phyloP scores from a whole-genome alignment of 352 stramenopile species.

The Thraustochytrium sp. region DNA sequence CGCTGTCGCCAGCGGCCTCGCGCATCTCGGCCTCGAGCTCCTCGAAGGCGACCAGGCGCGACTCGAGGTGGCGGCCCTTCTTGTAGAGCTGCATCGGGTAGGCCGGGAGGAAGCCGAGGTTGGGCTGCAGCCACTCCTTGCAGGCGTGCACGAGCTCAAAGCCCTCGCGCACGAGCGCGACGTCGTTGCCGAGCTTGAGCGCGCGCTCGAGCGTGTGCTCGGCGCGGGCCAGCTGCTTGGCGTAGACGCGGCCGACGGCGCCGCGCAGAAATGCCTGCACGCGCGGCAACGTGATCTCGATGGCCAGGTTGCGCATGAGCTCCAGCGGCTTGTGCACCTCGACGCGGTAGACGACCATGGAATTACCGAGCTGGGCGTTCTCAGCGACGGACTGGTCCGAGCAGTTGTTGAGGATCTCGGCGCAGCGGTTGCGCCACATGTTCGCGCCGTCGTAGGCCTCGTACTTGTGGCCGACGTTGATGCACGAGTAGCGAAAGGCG shows the following conservation, averaged over 20 bases:
- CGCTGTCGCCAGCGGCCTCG: neutral
- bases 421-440: conserved; percentile 1
- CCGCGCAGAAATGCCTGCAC: conserved; percentile 43
- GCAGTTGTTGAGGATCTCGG: conserved; percentile 36
- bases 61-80: neutral
- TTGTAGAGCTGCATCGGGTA: conserved; percentile 42
- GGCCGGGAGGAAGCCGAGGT: neutral
- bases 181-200: conserved; percentile 12
- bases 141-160: neutral
- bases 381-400: conserved; percentile 48
- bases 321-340: conserved; percentile 55
- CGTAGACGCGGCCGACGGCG: neutral
- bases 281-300: conserved; percentile 51
- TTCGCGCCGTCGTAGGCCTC: neutral
- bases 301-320: conserved; percentile 52
- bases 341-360: conserved; percentile 55
- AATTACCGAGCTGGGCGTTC: conserved; percentile 52
- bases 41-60: conserved; percentile 6
- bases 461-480: conserved; percentile 33
- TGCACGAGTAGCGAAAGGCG: conserved; percentile 36
- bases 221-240: neutral
- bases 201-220: neutral
- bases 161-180: conserved; percentile 19
- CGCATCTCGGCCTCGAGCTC: conserved; percentile 29
- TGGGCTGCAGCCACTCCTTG: conserved; percentile 13